phyloP scores from a whole-genome alignment of 768 basidiomycete genomes.

The Hygrocybe punicea region DNA sequence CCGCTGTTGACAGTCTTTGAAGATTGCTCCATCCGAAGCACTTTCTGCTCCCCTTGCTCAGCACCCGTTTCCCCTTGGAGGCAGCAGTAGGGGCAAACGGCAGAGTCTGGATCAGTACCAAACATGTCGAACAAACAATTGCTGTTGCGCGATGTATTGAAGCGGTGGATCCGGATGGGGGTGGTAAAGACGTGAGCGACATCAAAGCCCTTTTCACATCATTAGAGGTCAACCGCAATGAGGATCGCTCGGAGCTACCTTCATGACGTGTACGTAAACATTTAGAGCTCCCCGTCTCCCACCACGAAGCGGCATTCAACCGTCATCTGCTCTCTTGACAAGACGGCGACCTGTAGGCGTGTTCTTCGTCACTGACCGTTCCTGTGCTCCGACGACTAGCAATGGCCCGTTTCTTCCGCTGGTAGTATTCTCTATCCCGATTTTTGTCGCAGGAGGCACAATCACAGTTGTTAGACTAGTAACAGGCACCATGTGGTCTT shows the following conservation, averaged over 20 bases:
- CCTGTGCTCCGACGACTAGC: slow-evolving; percentile 61
- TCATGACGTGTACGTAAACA: too few relatives aligned
- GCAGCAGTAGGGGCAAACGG: slow-evolving; percentile 90
- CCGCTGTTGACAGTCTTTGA: slow-evolving; percentile 5
- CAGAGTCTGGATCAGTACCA: slow-evolving; percentile 82
- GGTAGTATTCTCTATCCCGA: slow-evolving; percentile 76
- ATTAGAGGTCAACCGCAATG: slow-evolving; percentile 32
- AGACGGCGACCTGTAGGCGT: slow-evolving; percentile 51
- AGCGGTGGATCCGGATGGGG: slow-evolving; percentile 72
- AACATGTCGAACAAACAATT: slow-evolving; percentile 70
- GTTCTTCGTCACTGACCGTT: slow-evolving; percentile 72
- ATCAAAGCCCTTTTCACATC: slow-evolving; percentile 52
- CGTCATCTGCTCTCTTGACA: slow-evolving; percentile 68
- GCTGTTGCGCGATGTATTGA: slow-evolving; percentile 77
- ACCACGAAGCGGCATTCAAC: slow-evolving; percentile 29
- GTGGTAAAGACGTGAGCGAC: slow-evolving; percentile 52
- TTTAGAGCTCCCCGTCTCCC: too few relatives aligned
- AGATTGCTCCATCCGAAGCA: slow-evolving; percentile 80
- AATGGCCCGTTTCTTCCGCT: slow-evolving; percentile 69
- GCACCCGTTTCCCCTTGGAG: slow-evolving; percentile 81
- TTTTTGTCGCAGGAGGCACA: slow-evolving; percentile 72
- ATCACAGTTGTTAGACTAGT: slow-evolving; percentile 74
- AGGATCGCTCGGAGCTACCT: too few relatives aligned
- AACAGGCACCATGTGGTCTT: slow-evolving; percentile 62
- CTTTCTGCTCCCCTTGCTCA: slow-evolving; percentile 78